Percentiles rank a stretch among this genome's conserved stretches.
These are phyloP conservation scores for Camptophora hylomeconis DNA, from an alignment of 2,329 filamentous ascomycete genomes.

Conservation along the genomic window DNA sequence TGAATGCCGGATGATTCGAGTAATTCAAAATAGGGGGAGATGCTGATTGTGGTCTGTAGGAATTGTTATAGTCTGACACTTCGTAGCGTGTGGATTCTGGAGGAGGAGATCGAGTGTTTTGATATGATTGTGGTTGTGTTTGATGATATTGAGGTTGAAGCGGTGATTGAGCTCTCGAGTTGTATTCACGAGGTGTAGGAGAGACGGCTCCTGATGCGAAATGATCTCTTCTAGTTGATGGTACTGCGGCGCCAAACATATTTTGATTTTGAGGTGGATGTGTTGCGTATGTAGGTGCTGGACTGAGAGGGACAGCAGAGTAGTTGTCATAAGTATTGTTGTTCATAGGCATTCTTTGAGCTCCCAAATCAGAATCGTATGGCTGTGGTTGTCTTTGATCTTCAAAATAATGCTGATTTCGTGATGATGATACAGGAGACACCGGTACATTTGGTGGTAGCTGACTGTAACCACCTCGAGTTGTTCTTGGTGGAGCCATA, in stretches of 20 bases:
- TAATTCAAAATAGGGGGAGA: slow-evolving; percentile 9
- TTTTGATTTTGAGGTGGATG: not conserved
- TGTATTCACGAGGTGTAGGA: slow-evolving; percentile 8
- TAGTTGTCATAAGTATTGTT: slow-evolving; percentile 3
- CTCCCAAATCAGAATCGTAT: slow-evolving; percentile 14
- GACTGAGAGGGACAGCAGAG: slow-evolving; percentile 1
- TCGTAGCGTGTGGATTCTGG: too few relatives aligned
- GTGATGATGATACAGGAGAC: slow-evolving; percentile 7
- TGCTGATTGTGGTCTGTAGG: slow-evolving; percentile 6
- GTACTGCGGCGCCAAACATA: not conserved
- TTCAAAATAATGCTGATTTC: slow-evolving; percentile 7
- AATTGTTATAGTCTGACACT: too few relatives aligned
- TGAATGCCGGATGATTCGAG: slow-evolving; percentile 6
- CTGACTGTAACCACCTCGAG: slow-evolving; percentile 19
- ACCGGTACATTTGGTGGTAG: slow-evolving; percentile 12
- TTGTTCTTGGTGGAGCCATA: slow-evolving; percentile 34
- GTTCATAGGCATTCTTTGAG: slow-evolving; percentile 10
- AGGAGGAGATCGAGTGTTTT: too few relatives aligned
- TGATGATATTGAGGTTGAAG: slow-evolving; percentile 10
- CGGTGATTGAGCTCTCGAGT: slow-evolving; percentile 13
- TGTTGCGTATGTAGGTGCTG: slow-evolving; percentile 5
- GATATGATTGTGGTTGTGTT: slow-evolving; percentile 8
- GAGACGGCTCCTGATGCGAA: slow-evolving; percentile 4
- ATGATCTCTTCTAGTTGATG: not conserved
- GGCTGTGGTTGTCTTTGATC: slow-evolving; percentile 8